Evolutionary conservation across 2,329 filamentous ascomycete genomes (phyloP).

Genomic region (Neophaeococcomyces aloes): DNA sequence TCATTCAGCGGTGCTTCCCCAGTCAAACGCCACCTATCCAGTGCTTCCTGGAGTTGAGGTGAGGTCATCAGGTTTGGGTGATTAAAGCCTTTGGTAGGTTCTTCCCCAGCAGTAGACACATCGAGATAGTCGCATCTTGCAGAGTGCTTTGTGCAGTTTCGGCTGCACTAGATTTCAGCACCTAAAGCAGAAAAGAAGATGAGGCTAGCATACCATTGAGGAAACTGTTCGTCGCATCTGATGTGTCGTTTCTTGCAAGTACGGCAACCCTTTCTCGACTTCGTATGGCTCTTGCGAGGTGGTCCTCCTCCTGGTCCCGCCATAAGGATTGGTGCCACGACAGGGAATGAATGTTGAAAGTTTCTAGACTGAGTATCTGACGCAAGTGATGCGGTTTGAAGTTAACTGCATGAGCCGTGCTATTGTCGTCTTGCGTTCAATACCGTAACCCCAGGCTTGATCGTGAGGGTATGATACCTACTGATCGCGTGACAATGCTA

Average conservation of each 20-base stretch:
- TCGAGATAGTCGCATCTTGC: constrained; percentile 98
- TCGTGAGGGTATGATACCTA: background rate
- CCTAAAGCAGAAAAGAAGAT: constrained; percentile 4
- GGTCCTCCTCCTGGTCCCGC: constrained; percentile 90
- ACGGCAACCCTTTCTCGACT: constrained; percentile 96
- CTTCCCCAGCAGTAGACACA: constrained; percentile 53
- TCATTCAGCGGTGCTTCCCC: constrained; percentile 78
- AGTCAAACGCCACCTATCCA: constrained; percentile 73
- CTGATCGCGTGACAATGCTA: background rate
- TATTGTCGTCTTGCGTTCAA: background rate
- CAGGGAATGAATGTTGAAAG: too few species aligned
- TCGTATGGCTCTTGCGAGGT: constrained; percentile 85
- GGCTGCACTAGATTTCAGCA: constrained; percentile 43
- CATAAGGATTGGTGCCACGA: constrained; percentile 44
- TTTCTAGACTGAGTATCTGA: too few species aligned
- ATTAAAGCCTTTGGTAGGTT: constrained; percentile 41
- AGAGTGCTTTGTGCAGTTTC: constrained; percentile 98
- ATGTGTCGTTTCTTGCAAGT: constrained; percentile 97
- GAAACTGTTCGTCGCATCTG: constrained; percentile 92
- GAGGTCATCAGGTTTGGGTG: constrained; percentile 67
- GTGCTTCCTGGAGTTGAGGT: constrained; percentile 68
- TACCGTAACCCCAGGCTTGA: background rate
- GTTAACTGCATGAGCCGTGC: background rate
- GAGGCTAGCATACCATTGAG: constrained; percentile 64
- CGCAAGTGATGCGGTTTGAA: background rate